Conservation (phyloP, 2,329 filamentous ascomycete species). For the Microdochium trichocladiopsis region DNA sequence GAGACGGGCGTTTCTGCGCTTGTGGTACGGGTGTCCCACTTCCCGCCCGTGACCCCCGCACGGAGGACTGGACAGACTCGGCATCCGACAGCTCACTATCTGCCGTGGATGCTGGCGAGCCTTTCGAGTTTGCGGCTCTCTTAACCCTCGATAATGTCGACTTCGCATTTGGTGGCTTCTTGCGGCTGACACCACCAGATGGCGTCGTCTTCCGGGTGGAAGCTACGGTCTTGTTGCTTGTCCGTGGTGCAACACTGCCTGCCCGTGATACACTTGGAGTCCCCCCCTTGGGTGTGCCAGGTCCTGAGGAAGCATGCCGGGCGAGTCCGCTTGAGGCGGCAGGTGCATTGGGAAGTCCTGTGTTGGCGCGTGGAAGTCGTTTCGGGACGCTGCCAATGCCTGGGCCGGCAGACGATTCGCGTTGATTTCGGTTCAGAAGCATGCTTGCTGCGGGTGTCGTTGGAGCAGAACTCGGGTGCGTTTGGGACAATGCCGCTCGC, state of each 20-base stretch:
- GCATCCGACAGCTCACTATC: slow-evolving; percentile 61
- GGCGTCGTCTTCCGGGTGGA: slow-evolving; percentile 34
- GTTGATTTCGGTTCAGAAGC: slow-evolving; percentile 47
- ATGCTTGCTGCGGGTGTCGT: slow-evolving; percentile 54
- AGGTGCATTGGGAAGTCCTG: slow-evolving; percentile 38
- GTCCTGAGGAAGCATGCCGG: slow-evolving; percentile 55
- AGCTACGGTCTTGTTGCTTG: slow-evolving; percentile 37
- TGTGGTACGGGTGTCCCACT: slow-evolving; percentile 24
- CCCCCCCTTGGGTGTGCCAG: slow-evolving; percentile 50
- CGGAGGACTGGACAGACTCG: slow-evolving; percentile 45
- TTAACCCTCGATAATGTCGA: slow-evolving; percentile 58
- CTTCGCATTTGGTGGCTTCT: slow-evolving; percentile 33
- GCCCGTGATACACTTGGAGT: slow-evolving; percentile 33
- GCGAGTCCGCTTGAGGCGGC: slow-evolving; percentile 51
- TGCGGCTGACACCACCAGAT: slow-evolving; percentile 20
- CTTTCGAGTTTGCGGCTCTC: slow-evolving; percentile 44
- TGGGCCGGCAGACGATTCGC: slow-evolving; percentile 54
- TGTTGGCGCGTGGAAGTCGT: slow-evolving; percentile 41
- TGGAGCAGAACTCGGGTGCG: slow-evolving; percentile 50
- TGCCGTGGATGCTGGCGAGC: slow-evolving; percentile 55
- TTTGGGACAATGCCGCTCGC: slow-evolving; percentile 35
- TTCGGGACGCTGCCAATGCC: slow-evolving; percentile 36
- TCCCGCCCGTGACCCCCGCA: slow-evolving; percentile 21
- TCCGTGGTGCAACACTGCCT: slow-evolving; percentile 54
- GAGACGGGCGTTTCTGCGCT: slow-evolving; percentile 4